Evolutionary conservation across 805 yeast species (phyloP).

Genomic region (Candida broadrunensis): DNA sequence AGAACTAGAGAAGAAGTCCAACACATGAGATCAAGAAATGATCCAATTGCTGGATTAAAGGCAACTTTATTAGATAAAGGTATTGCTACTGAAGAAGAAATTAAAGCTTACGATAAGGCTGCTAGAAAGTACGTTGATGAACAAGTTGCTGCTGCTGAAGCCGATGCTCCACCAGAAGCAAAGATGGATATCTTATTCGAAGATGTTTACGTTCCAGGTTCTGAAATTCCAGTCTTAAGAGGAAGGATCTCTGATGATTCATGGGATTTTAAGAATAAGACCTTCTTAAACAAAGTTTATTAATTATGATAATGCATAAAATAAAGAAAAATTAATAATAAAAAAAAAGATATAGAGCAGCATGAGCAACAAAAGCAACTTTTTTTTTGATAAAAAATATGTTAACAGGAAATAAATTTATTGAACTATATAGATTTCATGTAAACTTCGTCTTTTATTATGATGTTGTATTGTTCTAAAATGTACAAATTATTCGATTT

Average conservation of each 20-base stretch:
- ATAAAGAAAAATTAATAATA: no score
- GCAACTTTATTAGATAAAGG: constrained; percentile 75
- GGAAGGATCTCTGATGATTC: constrained; percentile 97
- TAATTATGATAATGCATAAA: constrained; percentile 13
- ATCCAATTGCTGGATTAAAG: constrained; percentile 96
- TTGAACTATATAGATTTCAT: no score
- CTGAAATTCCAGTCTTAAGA: constrained; percentile 89
- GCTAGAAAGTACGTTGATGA: constrained; percentile 95
- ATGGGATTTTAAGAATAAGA: constrained; percentile 68
- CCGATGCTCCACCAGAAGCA: constrained; percentile 93
- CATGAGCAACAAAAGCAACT: no score
- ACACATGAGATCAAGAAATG: constrained; percentile 98
- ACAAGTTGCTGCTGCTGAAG: constrained; percentile 92
- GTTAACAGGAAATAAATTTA: no score
- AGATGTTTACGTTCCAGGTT: constrained; percentile 94
- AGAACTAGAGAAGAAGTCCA: constrained; percentile 99
- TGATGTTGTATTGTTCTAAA: no score
- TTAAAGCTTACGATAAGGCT: constrained; percentile 91
- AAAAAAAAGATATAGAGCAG: no score
- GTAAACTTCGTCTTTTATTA: no score
- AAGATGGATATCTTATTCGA: constrained; percentile 91
- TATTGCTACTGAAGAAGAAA: constrained; percentile 91
- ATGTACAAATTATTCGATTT: no score
- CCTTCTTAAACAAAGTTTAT: constrained; percentile 45
- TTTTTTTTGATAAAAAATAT: no score